Evolutionary conservation across 202 grass and related monocot genomes (phyloP).

Genomic region (Elaeis oleifera): DNA sequence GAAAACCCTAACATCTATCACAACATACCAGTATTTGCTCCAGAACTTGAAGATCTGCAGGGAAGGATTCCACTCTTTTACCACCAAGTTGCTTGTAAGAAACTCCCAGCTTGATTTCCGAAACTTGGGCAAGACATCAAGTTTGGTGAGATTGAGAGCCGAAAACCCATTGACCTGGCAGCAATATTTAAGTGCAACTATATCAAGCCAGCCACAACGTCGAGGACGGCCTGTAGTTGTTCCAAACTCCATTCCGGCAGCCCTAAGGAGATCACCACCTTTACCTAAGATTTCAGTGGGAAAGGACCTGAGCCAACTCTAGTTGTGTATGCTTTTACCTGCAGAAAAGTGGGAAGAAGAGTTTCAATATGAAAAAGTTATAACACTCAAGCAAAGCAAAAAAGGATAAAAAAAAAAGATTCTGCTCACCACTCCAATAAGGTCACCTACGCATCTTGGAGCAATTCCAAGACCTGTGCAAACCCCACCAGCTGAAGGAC

Average conservation of each 20-base stretch:
- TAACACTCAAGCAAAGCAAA: background rate
- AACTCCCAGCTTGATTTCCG: constrained; percentile 68
- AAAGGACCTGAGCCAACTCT: constrained; percentile 90
- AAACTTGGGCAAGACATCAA: constrained; percentile 70
- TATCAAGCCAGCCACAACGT: constrained; percentile 91
- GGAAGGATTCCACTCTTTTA: constrained; percentile 44
- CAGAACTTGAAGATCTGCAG: constrained; percentile 45
- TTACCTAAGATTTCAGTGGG: constrained; percentile 72
- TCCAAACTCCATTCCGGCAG: constrained; percentile 82
- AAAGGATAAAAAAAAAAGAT: background rate
- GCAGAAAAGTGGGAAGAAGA: background rate
- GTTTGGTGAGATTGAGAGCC: constrained; percentile 79
- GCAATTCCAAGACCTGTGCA: constrained; percentile 86
- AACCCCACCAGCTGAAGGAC: constrained; percentile 83
- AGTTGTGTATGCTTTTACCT: constrained; percentile 98
- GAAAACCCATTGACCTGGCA: constrained; percentile 91
- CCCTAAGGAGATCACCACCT: constrained; percentile 53
- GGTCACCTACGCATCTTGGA: constrained; percentile 66
- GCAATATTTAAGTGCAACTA: constrained; percentile 72
- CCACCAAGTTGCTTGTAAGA: constrained; percentile 48
- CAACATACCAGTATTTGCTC: constrained; percentile 55
- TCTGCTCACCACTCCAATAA: constrained; percentile 79
- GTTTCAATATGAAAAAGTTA: background rate
- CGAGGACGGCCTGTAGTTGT: constrained; percentile 80
- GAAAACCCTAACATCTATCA: background rate